These are phyloP conservation scores for Vanrija sp. DNA, from an alignment of 1,284 basidiomycete genomes.

Conservation along the genomic window DNA sequence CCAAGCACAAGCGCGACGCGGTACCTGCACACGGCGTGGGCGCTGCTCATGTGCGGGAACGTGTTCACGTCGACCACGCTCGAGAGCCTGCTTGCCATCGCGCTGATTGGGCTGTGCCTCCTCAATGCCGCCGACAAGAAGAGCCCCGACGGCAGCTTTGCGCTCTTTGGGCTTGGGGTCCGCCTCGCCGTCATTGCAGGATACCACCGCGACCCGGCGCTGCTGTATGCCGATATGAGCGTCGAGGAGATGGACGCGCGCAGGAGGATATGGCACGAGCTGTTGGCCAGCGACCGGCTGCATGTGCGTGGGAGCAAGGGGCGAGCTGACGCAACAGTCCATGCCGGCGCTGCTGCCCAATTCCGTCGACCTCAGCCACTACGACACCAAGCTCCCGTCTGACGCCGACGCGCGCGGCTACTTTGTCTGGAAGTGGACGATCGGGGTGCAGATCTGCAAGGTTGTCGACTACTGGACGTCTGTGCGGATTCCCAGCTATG, in stretches of 20 bases:
- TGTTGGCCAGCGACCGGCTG: slow-evolving; percentile 13
- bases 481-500: slow-evolving; percentile 6
- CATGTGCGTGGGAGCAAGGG: slow-evolving; percentile 3
- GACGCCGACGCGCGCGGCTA: slow-evolving; percentile 13
- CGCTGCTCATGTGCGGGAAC: slow-evolving; percentile 15
- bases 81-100: slow-evolving; percentile 9
- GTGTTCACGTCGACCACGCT: slow-evolving; percentile 19
- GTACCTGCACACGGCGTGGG: slow-evolving; percentile 14
- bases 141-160: slow-evolving; percentile 18
- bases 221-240: too few relatives aligned
- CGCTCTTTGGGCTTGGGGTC: slow-evolving; percentile 14
- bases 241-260: slow-evolving; percentile 14
- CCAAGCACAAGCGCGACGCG: slow-evolving; percentile 6
- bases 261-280: slow-evolving; percentile 19
- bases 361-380: slow-evolving; percentile 15
- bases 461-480: slow-evolving; percentile 20
- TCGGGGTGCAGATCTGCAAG: slow-evolving; percentile 15
- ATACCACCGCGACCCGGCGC: slow-evolving; percentile 14
- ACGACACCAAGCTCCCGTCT: slow-evolving; percentile 18
- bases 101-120: slow-evolving; percentile 16
- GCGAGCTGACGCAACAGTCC: neutral
- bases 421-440: slow-evolving; percentile 20
- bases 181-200: slow-evolving; percentile 16
- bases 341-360: slow-evolving; percentile 16
- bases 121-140: slow-evolving; percentile 20